Evolutionary conservation across 2,329 filamentous ascomycete species (phyloP).

Genomic region (Mollisiaceae sp.): DNA sequence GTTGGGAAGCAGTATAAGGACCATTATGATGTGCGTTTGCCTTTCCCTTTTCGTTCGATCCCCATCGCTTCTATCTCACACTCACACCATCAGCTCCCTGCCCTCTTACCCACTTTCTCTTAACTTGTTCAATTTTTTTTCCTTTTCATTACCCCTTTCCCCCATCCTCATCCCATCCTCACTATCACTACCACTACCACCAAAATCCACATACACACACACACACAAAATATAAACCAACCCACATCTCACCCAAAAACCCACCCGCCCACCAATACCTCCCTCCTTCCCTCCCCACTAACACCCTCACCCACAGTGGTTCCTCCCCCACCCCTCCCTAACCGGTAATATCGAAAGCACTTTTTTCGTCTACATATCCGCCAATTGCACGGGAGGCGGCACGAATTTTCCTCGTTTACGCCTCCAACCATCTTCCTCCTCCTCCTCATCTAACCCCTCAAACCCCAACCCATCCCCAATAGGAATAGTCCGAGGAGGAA

Average conservation of each 20-base stretch:
- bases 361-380: constrained; percentile 29
- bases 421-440: neutral
- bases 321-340: constrained; percentile 1
- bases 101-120: no score
- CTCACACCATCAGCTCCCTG: no score
- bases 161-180: neutral
- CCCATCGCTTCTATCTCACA: neutral
- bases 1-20: constrained; percentile 50
- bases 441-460: neutral
- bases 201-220: neutral
- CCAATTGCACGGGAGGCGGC: constrained; percentile 27
- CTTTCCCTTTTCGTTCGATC: neutral
- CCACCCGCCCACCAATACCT: no score
- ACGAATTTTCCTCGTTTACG: constrained; percentile 23
- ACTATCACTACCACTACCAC: neutral
- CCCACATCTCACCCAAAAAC: no score
- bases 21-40: constrained; percentile 19
- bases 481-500: no score
- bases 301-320: constrained; percentile 17
- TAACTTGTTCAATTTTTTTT: no score
- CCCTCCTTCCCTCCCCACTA: no score
- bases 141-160: neutral
- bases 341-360: constrained; percentile 21
- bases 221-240: no score
- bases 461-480: no score